Conservation (phyloP, 129 eudicot genomes). For the Heracleum sosnowskyi region DNA sequence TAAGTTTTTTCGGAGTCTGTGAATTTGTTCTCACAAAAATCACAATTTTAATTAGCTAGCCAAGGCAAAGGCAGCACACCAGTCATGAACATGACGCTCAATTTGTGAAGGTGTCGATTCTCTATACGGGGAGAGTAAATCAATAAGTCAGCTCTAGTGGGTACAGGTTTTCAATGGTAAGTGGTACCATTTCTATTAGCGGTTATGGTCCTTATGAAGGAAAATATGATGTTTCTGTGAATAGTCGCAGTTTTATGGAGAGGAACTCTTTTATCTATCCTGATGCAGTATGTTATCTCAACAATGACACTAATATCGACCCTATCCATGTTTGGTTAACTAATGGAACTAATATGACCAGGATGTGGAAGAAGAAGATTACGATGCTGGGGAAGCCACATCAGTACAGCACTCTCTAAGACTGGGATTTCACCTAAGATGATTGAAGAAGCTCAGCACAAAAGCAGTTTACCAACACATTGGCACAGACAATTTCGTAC, state of each 20-base stretch:
- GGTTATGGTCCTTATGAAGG: too few species aligned
- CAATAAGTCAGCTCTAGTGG: too few species aligned
- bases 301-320: slow-evolving; percentile 71
- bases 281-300: slow-evolving; percentile 27
- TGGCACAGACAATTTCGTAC: slow-evolving; percentile 28
- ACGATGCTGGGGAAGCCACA: slow-evolving; percentile 21
- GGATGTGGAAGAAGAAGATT: slow-evolving; percentile 28
- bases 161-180: too few species aligned
- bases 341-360: slow-evolving; percentile 53
- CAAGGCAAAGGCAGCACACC: too few species aligned
- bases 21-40: too few species aligned
- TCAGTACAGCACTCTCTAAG: slow-evolving; percentile 21
- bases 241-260: slow-evolving; percentile 37
- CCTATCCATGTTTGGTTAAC: slow-evolving; percentile 76
- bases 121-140: too few species aligned
- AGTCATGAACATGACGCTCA: too few species aligned
- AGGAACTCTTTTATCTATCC: slow-evolving; percentile 22
- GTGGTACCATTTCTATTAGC: too few species aligned
- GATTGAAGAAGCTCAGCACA: neutral
- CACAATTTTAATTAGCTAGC: too few species aligned
- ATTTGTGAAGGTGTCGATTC: too few species aligned
- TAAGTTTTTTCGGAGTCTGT: too few species aligned
- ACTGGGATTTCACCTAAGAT: slow-evolving; percentile 21
- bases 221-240: slow-evolving; percentile 62
- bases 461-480: slow-evolving; percentile 15